A percentile compares a stretch with the other conserved stretches of the same genome.
phyloP scores from a whole-genome alignment of 257 asterid species.

The Nicotiana sylvestris region DNA sequence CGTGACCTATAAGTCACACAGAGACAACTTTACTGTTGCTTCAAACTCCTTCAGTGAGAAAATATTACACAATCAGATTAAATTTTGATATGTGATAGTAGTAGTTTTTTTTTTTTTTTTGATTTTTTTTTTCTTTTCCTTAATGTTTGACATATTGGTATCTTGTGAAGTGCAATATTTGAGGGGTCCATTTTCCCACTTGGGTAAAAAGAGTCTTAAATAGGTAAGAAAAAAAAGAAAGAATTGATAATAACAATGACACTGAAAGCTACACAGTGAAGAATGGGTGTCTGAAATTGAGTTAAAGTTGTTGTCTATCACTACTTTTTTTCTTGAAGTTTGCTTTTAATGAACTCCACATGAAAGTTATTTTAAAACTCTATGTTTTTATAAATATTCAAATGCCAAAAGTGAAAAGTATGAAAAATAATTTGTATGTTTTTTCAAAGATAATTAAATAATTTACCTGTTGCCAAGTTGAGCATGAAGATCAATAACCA shows the following conservation, averaged over 20 bases:
- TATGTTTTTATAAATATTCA: neutral
- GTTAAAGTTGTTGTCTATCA: conserved; percentile 21
- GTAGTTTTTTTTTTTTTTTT: no score
- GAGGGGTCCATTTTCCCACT: neutral
- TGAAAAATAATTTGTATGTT: neutral
- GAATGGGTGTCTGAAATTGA: conserved; percentile 15
- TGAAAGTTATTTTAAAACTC: neutral
- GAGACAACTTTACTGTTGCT: no score
- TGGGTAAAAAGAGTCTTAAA: neutral
- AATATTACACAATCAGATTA: no score
- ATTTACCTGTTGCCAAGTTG: conserved; percentile 87
- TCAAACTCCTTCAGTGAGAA: no score
- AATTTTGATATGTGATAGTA: no score
- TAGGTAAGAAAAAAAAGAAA: neutral
- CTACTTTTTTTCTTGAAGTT: neutral
- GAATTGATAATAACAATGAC: conserved; percentile 16
- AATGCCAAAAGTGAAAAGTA: neutral
- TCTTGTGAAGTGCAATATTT: neutral
- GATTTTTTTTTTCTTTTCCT: no score
- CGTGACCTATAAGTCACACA: accelerated
- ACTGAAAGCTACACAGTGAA: conserved; percentile 12
- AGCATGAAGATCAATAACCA: conserved; percentile 97
- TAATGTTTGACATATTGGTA: neutral
- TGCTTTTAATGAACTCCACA: neutral
- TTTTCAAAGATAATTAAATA: neutral